phyloP scores from a whole-genome alignment of 805 yeast genomes.

The Isabelozyma heimii region DNA sequence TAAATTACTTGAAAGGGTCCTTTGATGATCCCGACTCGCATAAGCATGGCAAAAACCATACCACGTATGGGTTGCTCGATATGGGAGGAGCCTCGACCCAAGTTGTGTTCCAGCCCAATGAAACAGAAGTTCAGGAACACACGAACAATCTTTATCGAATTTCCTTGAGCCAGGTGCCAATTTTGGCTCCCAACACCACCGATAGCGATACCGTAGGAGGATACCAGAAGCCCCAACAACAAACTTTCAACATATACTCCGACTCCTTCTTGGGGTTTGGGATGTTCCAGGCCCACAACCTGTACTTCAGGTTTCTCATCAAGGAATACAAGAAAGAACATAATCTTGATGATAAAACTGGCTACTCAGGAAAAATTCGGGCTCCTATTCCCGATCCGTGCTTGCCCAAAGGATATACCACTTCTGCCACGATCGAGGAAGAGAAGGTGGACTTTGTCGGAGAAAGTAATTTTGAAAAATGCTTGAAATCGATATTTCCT shows the following conservation, averaged over 20 bases:
- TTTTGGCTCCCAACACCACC: constrained; percentile 7
- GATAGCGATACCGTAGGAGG: neutral
- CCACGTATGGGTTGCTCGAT: constrained; percentile 56
- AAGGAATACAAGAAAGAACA: constrained; percentile 15
- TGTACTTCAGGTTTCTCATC: constrained; percentile 40
- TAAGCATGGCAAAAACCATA: constrained; percentile 42
- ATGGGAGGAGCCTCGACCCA: constrained; percentile 70
- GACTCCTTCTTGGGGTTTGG: constrained; percentile 63
- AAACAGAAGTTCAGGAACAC: constrained; percentile 43
- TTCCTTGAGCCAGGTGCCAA: constrained; percentile 36
- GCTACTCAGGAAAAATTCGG: constrained; percentile 10
- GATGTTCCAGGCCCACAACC: constrained; percentile 50
- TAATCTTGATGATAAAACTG: constrained; percentile 6
- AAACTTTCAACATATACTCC: constrained; percentile 43
- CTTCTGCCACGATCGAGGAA: constrained; percentile 19
- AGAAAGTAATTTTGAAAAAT: constrained; percentile 47
- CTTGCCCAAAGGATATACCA: constrained; percentile 46
- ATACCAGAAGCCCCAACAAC: neutral
- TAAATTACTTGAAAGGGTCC: constrained; percentile 53
- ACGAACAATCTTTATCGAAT: constrained; percentile 45
- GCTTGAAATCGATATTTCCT: constrained; percentile 47
- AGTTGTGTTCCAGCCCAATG: constrained; percentile 59
- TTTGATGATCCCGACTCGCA: constrained; percentile 36
- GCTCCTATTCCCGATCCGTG: constrained; percentile 54
- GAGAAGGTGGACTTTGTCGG: constrained; percentile 45